Percentiles rank a stretch among this genome's conserved stretches.
phyloP scores from a whole-genome alignment of 257 asterid species.

The Nicotiana sylvestris region DNA sequence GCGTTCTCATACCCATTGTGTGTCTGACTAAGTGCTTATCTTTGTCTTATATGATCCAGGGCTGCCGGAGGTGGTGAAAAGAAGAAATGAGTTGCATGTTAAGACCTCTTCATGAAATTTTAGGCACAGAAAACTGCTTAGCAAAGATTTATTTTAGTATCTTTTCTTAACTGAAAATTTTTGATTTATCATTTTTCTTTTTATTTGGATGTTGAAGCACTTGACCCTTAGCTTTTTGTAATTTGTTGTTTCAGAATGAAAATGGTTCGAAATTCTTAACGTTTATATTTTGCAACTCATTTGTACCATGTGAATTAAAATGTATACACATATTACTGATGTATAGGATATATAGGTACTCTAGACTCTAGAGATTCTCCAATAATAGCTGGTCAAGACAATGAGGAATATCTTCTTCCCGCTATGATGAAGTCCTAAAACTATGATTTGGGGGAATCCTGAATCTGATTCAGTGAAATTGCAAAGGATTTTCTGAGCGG shows the following conservation, averaged over 20 bases:
- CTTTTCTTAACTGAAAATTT: not conserved
- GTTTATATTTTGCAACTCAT: not conserved
- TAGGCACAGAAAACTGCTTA: not conserved
- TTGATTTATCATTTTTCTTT: not conserved
- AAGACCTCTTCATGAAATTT: not conserved
- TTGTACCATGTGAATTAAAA: not conserved
- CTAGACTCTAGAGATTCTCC: not conserved
- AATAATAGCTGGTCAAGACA: not conserved
- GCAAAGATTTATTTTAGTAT: not conserved
- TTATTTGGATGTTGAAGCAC: not conserved
- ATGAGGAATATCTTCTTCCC: not conserved
- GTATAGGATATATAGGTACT: not conserved
- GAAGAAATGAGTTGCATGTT: constrained; percentile 23
- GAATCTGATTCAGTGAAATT: not conserved
- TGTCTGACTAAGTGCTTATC: not conserved
- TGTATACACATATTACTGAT: not conserved
- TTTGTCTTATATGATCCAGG: constrained; percentile 12
- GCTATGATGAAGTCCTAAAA: not conserved
- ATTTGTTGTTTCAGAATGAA: not conserved
- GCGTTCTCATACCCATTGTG: not conserved
- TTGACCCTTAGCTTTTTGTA: not conserved
- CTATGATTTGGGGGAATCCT: not conserved
- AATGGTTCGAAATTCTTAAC: not conserved
- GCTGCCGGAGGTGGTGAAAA: constrained; percentile 39
- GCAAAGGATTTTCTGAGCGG: not conserved